Conservation (phyloP, 2,329 filamentous ascomycete species). For the Tetracladium maxilliforme region DNA sequence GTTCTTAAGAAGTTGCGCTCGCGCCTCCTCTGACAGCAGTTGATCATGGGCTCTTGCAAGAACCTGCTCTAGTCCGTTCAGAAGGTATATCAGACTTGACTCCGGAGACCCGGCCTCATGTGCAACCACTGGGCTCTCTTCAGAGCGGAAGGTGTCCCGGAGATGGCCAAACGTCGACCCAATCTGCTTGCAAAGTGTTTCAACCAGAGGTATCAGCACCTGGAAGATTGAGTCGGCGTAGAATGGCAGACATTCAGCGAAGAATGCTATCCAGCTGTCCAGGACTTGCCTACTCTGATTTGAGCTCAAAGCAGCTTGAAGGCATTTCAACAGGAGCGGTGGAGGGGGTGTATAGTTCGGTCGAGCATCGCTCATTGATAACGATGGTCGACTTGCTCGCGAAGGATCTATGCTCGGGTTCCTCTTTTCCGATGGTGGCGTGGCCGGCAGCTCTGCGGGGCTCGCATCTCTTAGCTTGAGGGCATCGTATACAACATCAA, state of each 20-base stretch:
- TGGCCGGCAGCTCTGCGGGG: constrained; percentile 21
- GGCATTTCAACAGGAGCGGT: constrained; percentile 62
- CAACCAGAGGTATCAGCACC: constrained; percentile 77
- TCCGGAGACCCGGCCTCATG: constrained; percentile 36
- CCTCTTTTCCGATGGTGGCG: constrained; percentile 3
- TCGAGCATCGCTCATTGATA: constrained; percentile 24
- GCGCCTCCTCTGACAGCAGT: constrained; percentile 61
- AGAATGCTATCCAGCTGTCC: constrained; percentile 82
- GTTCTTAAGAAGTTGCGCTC: constrained; percentile 53
- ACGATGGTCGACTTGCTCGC: constrained; percentile 4
- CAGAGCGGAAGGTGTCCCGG: constrained; percentile 50
- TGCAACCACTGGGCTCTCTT: constrained; percentile 16
- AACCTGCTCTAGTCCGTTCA: constrained; percentile 88
- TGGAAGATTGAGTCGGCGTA: constrained; percentile 81
- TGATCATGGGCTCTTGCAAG: constrained; percentile 77
- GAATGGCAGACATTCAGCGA: constrained; percentile 70
- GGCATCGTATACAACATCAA: constrained; percentile 64
- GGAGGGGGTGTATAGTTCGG: constrained; percentile 40
- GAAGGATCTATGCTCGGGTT: no score
- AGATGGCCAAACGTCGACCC: constrained; percentile 57
- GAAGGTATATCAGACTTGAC: constrained; percentile 63
- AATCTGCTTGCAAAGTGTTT: constrained; percentile 74
- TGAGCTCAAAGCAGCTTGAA: constrained; percentile 70
- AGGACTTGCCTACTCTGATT: constrained; percentile 59
- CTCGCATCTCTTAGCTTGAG: constrained; percentile 51